Base-by-base conservation (phyloP, 2,329 filamentous ascomycete genomes). In the Aureobasidium namibiae region DNA sequence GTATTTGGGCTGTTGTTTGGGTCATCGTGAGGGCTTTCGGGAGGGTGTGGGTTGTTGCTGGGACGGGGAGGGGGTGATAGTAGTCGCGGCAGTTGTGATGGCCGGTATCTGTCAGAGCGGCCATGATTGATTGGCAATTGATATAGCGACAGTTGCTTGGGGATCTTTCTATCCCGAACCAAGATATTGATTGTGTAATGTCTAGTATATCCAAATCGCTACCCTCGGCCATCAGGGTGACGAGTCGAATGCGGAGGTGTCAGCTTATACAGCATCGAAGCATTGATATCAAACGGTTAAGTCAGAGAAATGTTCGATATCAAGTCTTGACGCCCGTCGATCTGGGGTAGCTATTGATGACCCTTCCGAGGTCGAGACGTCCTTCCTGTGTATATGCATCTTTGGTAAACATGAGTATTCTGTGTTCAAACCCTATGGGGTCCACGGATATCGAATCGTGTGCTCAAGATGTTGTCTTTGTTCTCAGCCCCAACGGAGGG, bases 401-500 rank as follows among this genome's bases (percentile, higher is more conserved):
- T 21, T 34, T 33, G 38, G 16, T 29, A 24, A 39, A 56, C 36
- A 54, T 56, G 56, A 42, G 4, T 24, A 21, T 50, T n/a, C 45
- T 39, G 23, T 48, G 4, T 39, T 4, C 16, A 33, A 48, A 21
- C 53, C 29, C 26, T 26, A 5, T 3, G 29, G 41, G 53, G 59
- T 34, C 61, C 58, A 29, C 33, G 23, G 42, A 36, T 1, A 14
- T 54, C 31, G 14, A 1, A 23, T 24, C 10, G 34, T 34, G 6
- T 31, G 4, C 23, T 33, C 33, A 39, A 3, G 9, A 59, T 62
- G 41, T 13, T n/a, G 23, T 31, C 21, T 48, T 42, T 9, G 13
- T 31, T 11, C 67, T 80, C 80, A 80, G 76, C 78, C 80, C 79
- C 79, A 80, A 76, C 65, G 76, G 66, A 72, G 79, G 79, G 79